Evolutionary conservation across 2,329 filamentous ascomycete genomes (phyloP).

Genomic region (Colletotrichum sp.): DNA sequence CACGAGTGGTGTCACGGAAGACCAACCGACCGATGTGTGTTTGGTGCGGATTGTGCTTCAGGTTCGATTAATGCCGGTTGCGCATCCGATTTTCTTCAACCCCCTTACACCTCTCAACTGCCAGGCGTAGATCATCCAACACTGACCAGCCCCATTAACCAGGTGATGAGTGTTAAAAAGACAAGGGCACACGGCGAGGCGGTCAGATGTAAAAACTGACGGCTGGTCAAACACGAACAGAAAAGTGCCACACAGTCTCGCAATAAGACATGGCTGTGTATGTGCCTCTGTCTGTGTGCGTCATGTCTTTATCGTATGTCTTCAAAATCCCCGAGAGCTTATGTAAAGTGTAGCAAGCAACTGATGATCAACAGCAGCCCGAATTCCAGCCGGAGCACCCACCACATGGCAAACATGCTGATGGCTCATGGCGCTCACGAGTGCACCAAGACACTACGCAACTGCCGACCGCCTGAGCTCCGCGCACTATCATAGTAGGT

Average conservation of each 20-base stretch:
- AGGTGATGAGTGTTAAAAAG: neutral
- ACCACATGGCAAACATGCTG: constrained; percentile 21
- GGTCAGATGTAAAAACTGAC: neutral
- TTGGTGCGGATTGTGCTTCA: constrained; percentile 13
- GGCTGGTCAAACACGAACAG: neutral
- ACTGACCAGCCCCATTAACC: neutral
- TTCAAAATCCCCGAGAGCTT: neutral
- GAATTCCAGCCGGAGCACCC: neutral
- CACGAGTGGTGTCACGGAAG: constrained; percentile 22
- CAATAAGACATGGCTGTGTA: neutral
- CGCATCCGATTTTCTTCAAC: neutral
- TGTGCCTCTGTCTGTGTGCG: neutral
- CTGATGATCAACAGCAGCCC: neutral
- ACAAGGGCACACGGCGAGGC: neutral
- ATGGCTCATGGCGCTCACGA: constrained; percentile 15
- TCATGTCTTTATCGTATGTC: neutral
- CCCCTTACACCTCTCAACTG: neutral
- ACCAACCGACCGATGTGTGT: constrained; percentile 8
- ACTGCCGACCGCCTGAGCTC: constrained; percentile 5
- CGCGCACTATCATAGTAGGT: neutral
- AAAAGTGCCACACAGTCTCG: neutral
- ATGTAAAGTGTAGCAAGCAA: neutral
- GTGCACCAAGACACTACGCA: constrained; percentile 6
- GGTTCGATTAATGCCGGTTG: constrained; percentile 4
- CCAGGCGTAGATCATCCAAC: constrained; percentile 10